These are phyloP conservation scores for Typha latifolia DNA, from an alignment of 176 grass and related monocot species.

Conservation along the genomic window DNA sequence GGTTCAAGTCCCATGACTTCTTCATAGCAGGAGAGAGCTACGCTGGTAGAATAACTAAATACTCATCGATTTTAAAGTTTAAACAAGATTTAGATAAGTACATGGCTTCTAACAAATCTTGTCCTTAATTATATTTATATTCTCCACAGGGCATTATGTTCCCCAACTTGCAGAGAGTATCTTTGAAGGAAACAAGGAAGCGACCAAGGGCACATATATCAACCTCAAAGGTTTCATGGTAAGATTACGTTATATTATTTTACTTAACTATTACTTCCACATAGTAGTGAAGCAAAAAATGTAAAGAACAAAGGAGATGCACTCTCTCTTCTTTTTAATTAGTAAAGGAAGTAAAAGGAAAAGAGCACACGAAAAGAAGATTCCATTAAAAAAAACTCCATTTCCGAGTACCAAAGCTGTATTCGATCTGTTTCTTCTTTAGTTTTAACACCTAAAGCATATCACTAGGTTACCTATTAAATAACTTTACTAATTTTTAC, in stretches of 20 bases:
- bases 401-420: background rate
- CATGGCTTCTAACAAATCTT: background rate
- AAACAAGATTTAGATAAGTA: background rate
- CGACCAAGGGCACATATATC: slow-evolving; percentile 42
- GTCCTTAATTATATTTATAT: background rate
- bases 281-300: too few relatives aligned
- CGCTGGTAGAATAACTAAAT: slow-evolving; percentile 36
- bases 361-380: slow-evolving; percentile 20
- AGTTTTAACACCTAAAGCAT: too few relatives aligned
- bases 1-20: slow-evolving; percentile 73
- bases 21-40: slow-evolving; percentile 92
- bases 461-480: background rate
- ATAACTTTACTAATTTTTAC: background rate
- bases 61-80: background rate
- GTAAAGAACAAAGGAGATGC: background rate
- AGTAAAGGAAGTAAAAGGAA: slow-evolving; percentile 15
- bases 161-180: slow-evolving; percentile 88
- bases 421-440: too few relatives aligned
- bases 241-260: background rate
- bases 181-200: slow-evolving; percentile 66
- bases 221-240: slow-evolving; percentile 95
- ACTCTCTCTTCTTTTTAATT: background rate
- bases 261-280: too few relatives aligned
- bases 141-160: slow-evolving; percentile 74
- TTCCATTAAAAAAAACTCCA: slow-evolving; percentile 18